Evolutionary conservation across 495 filamentous ascomycete species (phyloP).

Genomic region (Podospora pseudocomata): DNA sequence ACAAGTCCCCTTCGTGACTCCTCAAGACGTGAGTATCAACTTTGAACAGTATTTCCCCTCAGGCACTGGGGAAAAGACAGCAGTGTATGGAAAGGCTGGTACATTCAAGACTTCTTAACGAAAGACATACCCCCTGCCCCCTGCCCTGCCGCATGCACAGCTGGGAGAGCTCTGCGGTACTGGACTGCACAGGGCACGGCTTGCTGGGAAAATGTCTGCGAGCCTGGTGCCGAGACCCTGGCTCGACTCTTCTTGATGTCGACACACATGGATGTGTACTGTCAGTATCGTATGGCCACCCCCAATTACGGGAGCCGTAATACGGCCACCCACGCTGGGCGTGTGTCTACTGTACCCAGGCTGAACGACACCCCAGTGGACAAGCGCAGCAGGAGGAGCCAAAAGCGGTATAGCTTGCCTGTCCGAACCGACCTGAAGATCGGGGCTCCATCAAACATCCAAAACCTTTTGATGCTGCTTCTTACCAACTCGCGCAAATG

Average conservation of each 20-base stretch:
- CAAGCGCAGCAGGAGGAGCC: conserved; percentile 3
- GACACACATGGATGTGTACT: background rate
- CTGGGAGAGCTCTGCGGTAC: background rate
- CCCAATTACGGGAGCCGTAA: background rate
- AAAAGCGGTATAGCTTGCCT: background rate
- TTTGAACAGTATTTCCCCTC: too few relatives aligned
- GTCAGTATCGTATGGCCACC: background rate
- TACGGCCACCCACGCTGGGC: background rate
- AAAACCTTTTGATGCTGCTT: background rate
- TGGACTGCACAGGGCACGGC: background rate
- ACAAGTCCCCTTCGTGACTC: background rate
- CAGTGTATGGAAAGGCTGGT: too few relatives aligned
- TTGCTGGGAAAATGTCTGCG: background rate
- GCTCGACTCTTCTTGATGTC: background rate
- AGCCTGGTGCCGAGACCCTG: background rate
- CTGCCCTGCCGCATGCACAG: background rate
- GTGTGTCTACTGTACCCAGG: background rate
- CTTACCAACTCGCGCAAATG: background rate
- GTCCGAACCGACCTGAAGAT: conserved; percentile 3
- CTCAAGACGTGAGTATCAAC: background rate
- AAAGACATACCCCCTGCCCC: background rate
- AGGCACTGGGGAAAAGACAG: background rate
- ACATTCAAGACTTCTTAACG: background rate
- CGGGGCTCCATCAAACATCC: background rate
- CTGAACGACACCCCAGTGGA: background rate